Evolutionary conservation across 2,329 filamentous ascomycete species (phyloP).

Genomic region (Apiospora kogelbergensis): DNA sequence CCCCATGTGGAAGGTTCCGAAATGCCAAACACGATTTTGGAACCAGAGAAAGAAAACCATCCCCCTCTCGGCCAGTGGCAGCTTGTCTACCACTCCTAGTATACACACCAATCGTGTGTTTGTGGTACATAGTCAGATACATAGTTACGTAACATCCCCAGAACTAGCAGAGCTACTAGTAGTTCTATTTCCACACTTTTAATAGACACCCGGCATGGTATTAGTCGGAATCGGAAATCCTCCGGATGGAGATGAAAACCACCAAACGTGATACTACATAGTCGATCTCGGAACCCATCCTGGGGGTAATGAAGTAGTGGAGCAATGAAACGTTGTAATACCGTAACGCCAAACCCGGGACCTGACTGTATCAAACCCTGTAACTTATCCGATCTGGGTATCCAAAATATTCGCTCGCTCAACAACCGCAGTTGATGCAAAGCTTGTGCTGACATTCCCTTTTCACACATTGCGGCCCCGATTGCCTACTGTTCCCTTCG

Average conservation of each 20-base stretch:
- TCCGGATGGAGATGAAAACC: not conserved
- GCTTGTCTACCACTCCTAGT: not conserved
- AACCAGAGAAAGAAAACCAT: not conserved
- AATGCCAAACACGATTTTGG: not conserved
- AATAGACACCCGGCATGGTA: not conserved
- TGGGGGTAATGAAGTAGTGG: not conserved
- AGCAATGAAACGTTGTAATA: not conserved
- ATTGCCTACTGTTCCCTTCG: conserved; percentile 15
- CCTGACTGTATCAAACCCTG: not conserved
- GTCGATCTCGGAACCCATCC: not conserved
- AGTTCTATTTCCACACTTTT: not conserved
- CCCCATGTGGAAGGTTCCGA: not conserved
- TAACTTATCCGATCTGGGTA: not conserved
- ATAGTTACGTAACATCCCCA: not conserved
- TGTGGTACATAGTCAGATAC: not conserved
- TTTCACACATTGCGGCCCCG: conserved; percentile 10
- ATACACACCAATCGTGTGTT: not conserved
- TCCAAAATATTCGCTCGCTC: not conserved
- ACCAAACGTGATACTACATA: not conserved
- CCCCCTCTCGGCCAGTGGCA: not conserved
- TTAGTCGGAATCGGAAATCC: not conserved
- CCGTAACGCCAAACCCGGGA: not conserved
- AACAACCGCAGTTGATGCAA: conserved; percentile 6
- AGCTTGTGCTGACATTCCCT: conserved; percentile 13
- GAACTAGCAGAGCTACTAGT: not conserved